Base-by-base conservation (phyloP, 176 grass and related monocot genomes). In the Miscanthus lutarioriparius region DNA sequence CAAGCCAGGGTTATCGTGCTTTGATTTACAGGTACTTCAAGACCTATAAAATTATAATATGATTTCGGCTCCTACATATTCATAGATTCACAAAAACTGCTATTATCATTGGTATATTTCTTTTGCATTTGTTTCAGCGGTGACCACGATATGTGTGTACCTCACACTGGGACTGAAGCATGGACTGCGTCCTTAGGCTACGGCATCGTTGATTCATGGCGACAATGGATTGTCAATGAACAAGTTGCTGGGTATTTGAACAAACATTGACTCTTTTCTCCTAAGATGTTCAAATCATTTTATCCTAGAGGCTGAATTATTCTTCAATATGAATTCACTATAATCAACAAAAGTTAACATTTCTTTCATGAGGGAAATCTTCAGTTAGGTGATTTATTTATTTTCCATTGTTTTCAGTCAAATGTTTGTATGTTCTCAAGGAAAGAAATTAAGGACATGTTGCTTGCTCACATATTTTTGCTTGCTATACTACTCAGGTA, bases 141-240 rank as follows among this genome's bases (percentile, higher is more conserved):
- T 37, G 96, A 98, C 32, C 96, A 98, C 72, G 96, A 98, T 64
- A 95, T 98, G 91, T 98, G 96, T 79, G 89, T 98, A 66, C 96
- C 96, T 67, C 92, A 76, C 67, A 98, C 93, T 6, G 96, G 96
- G 27, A 90, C 17, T 36, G 64, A 98, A 93, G 93, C 85, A 88
- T 95, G 96, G 96, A 98, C 93, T 30, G 78, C 84, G 47, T 95
- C 96, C 3, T 72, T 98, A 22, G 89, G 91, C 39, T 95, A 95
- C 56, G 41, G 51, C 75, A 59, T 98, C 54, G 28, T 90, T 70
- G 91, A 98, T 76, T 85, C 88, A 9, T 98, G 96, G 96, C 59
- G 93, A 54, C 87, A 85, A 8, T 98, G 96, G 93, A 70, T 71
- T 43, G 48, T 88, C 16, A 70, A 90, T 41, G 67, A 62, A 35